A percentile compares a stretch with the other conserved stretches of the same genome.
Conservation (phyloP, 2,329 filamentous ascomycete species). For the Karstenula rhodostoma region DNA sequence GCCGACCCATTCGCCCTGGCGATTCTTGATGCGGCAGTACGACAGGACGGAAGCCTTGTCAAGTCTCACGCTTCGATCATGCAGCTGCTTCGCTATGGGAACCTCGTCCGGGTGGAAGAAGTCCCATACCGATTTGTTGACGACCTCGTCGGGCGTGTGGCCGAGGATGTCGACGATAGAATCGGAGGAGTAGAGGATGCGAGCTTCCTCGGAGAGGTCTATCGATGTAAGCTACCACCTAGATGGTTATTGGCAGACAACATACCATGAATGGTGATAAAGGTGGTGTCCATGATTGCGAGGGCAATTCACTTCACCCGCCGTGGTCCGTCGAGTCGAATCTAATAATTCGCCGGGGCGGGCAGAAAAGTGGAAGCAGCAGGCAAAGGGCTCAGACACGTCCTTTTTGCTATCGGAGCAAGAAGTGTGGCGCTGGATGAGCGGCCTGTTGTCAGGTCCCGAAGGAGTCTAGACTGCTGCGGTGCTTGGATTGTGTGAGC, state of each 20-base stretch:
- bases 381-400: slow-evolving; percentile 17
- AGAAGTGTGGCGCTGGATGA: slow-evolving; percentile 31
- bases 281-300: slow-evolving; percentile 73
- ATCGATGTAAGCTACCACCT: slow-evolving; percentile 20
- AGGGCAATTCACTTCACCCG: slow-evolving; percentile 26
- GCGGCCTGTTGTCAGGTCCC: slow-evolving; percentile 7
- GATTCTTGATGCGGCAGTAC: slow-evolving; percentile 76
- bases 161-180: slow-evolving; percentile 85
- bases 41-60: slow-evolving; percentile 87
- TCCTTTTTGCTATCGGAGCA: slow-evolving; percentile 28
- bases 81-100: slow-evolving; percentile 74
- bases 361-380: slow-evolving; percentile 29
- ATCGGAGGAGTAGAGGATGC: slow-evolving; percentile 83
- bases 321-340: slow-evolving; percentile 41
- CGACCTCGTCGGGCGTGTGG: slow-evolving; percentile 77
- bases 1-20: slow-evolving; percentile 74
- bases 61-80: slow-evolving; percentile 75
- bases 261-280: slow-evolving; percentile 90
- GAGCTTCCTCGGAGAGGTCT: slow-evolving; percentile 80
- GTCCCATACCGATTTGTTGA: slow-evolving; percentile 80
- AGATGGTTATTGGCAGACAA: slow-evolving; percentile 18
- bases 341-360: slow-evolving; percentile 49
- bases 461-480: slow-evolving; percentile 1
- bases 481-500: not conserved
- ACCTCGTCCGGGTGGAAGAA: slow-evolving; percentile 87